Base-by-base conservation (phyloP, 2,329 filamentous ascomycete genomes). In the Nemania sp. region DNA sequence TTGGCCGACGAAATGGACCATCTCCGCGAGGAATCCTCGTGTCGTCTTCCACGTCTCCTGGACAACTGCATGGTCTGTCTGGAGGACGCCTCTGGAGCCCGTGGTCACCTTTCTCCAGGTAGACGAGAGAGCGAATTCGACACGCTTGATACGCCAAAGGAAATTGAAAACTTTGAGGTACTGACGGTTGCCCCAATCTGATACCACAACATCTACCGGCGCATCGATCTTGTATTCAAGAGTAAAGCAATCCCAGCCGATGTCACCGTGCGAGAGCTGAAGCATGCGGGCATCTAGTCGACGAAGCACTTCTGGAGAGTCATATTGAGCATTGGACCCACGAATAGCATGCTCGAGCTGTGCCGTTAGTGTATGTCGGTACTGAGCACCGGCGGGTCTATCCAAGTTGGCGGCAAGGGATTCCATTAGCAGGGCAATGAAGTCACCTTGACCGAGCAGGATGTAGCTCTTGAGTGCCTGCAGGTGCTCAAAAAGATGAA, bases 131-230 rank as follows among this genome's bases (percentile, higher is more conserved):
- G 93, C 94, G 76, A 98, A 99, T 77, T 99, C 96, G 59, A 99
- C 96, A 29, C 96, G 91, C 82, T 99, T 99, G 77, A 99, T 93
- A 70, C 96, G 91, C 95, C 96, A 99, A 2, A 99, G 87, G 77
- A 99, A 98, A 81, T 99, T 99, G 87, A 99, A 99, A 10, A 99
- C 93, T 78, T 98, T 98, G 74, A 99, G 90, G 78, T 99, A 99
- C 78, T 99, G 95, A 24, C 95, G 92, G 72, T 93, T 95, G 53
- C 94, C 94, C 89, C 94, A 98, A 49, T 97, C 93, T 0, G 95
- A 98, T 45, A 99, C 94, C 55, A 99, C 94, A 29, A 99, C 96
- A 78, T 99, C 96, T 26, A 98, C 93, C 0, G 96, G 96, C 1
- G 95, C 92, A 78, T 97, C 94, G 73, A 99, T 96, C 79, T 98